Percentiles rank a stretch among this genome's conserved stretches.
These are phyloP conservation scores for Saccharomyces hybrid DNA, from an alignment of 1,139 yeast species.

Conservation along the genomic window DNA sequence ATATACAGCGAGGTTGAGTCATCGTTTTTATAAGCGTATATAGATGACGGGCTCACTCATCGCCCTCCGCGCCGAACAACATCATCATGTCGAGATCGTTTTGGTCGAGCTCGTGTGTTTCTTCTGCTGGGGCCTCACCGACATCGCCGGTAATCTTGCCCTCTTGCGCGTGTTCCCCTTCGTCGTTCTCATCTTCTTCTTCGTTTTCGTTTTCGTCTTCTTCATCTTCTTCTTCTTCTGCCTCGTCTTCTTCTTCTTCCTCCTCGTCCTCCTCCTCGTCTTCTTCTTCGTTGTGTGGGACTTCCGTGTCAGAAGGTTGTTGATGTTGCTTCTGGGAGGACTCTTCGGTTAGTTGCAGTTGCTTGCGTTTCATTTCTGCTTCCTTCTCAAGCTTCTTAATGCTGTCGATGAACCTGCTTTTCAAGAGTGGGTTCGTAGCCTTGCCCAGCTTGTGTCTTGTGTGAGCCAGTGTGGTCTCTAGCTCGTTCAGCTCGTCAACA, in stretches of 20 bases:
- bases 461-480: constrained; percentile 70
- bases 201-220: constrained; percentile 14
- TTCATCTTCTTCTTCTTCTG: constrained; percentile 35
- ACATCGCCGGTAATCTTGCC: constrained; percentile 1
- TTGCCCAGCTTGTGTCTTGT: constrained; percentile 68
- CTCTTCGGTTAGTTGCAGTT: constrained; percentile 36
- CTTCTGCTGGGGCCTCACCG: neutral
- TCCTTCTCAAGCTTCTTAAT: constrained; percentile 75
- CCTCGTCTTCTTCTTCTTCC: constrained; percentile 23
- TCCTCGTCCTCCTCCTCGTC: constrained; percentile 27
- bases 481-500: constrained; percentile 77
- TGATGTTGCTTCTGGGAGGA: constrained; percentile 33
- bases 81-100: constrained; percentile 34
- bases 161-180: constrained; percentile 19
- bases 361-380: constrained; percentile 72
- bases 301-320: constrained; percentile 20
- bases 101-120: constrained; percentile 21
- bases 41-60: constrained; percentile 11
- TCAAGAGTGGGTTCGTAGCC: constrained; percentile 81
- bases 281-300: constrained; percentile 27
- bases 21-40: neutral
- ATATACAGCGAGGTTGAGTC: neutral
- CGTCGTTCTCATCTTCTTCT: constrained; percentile 27
- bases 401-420: constrained; percentile 78
- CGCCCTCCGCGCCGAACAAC: constrained; percentile 33